Evolutionary conservation across 345 rosid genomes (phyloP).

Genomic region (Citrus reticulata): DNA sequence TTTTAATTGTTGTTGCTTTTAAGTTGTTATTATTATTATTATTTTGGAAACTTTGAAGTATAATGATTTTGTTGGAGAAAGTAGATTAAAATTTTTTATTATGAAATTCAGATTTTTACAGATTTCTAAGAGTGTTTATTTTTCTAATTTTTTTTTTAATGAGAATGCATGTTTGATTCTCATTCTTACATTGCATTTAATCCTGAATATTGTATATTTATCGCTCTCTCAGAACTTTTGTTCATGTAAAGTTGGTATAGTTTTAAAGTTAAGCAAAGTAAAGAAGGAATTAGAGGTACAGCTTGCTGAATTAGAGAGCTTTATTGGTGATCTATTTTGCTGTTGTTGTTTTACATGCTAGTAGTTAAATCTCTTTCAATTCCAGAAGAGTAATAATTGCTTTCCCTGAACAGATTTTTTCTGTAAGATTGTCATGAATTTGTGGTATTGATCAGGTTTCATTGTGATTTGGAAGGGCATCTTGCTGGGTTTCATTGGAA

Average conservation of each 20-base stretch:
- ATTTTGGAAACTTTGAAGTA: not conserved
- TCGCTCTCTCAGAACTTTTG: not conserved
- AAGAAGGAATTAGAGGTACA: not conserved
- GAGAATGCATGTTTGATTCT: not conserved
- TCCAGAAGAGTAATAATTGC: not conserved
- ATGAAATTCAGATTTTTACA: not conserved
- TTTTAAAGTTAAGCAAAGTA: not conserved
- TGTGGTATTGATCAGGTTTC: not conserved
- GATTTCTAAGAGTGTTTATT: not conserved
- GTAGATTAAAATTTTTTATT: not conserved
- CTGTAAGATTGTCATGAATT: not conserved
- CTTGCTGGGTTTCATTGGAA: constrained; percentile 2
- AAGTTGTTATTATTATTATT: not conserved
- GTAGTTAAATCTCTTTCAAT: not conserved
- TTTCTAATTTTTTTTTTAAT: too few relatives aligned
- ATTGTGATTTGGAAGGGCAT: constrained; percentile 9
- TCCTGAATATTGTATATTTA: not conserved
- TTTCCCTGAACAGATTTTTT: not conserved
- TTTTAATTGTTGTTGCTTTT: not conserved
- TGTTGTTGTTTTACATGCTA: not conserved
- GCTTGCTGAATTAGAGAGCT: not conserved
- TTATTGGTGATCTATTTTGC: not conserved
- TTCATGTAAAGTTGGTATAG: not conserved
- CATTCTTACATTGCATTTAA: not conserved
- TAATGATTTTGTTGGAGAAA: not conserved